Conservation (phyloP, 2,329 filamentous ascomycete genomes). For the Aspergillus sojae region DNA sequence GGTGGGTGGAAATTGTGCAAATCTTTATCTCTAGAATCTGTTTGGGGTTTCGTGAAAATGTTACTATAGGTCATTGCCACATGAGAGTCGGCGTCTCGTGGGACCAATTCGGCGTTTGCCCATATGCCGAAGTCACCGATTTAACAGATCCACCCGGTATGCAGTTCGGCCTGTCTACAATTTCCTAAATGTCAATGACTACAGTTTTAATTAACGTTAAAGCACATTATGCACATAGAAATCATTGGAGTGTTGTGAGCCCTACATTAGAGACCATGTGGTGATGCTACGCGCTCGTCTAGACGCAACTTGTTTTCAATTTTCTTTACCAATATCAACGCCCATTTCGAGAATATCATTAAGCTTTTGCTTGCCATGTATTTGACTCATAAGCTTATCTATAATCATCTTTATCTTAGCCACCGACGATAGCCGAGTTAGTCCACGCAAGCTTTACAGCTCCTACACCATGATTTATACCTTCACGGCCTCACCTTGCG, state of each 20-base stretch:
- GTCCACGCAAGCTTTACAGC: too few species aligned
- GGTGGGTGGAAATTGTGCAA: background rate
- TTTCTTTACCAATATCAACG: too few species aligned
- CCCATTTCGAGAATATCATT: too few species aligned
- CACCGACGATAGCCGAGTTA: too few species aligned
- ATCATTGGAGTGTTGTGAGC: too few species aligned
- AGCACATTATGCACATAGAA: too few species aligned
- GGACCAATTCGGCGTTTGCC: background rate
- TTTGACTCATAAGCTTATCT: too few species aligned
- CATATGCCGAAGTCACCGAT: background rate
- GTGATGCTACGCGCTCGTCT: background rate
- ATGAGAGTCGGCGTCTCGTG: background rate
- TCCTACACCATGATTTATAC: too few species aligned
- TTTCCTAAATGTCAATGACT: background rate
- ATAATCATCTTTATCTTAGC: too few species aligned
- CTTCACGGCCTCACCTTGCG: too few species aligned
- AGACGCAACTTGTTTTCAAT: background rate
- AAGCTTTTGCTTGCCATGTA: too few species aligned
- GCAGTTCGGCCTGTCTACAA: background rate
- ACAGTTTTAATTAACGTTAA: fast-evolving
- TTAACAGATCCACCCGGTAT: background rate
- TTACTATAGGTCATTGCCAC: background rate
- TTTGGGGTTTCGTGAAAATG: too few species aligned
- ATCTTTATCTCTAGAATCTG: background rate
- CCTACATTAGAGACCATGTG: background rate